Conservation (phyloP, 345 rosid genomes). For the Ceriops tagal region DNA sequence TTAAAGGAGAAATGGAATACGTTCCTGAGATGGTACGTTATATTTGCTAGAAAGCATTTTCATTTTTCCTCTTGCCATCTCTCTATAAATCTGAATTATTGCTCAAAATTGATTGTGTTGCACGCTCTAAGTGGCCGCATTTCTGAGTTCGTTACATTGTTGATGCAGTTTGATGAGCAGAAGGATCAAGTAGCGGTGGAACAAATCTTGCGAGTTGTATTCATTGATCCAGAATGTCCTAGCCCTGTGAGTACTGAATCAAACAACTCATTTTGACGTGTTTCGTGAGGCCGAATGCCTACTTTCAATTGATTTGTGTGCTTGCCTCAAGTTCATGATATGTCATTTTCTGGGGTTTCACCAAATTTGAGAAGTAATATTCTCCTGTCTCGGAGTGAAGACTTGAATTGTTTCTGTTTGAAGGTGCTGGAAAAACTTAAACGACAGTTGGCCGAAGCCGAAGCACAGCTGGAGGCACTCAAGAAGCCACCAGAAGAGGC, state of each 20-base stretch:
- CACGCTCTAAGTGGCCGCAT: neutral
- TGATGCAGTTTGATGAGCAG: constrained; percentile 84
- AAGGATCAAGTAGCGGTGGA: constrained; percentile 78
- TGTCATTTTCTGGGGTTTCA: too few relatives aligned
- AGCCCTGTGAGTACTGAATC: constrained; percentile 54
- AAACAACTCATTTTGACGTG: too few relatives aligned
- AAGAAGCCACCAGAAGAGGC: constrained; percentile 31
- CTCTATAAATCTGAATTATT: neutral
- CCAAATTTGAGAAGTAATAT: too few relatives aligned
- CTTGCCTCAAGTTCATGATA: too few relatives aligned
- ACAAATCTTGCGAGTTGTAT: constrained; percentile 77
- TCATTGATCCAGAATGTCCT: constrained; percentile 73
- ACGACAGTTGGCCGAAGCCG: constrained; percentile 31
- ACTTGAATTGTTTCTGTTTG: neutral
- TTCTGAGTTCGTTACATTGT: neutral
- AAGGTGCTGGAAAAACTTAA: constrained; percentile 32
- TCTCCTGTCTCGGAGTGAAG: too few relatives aligned
- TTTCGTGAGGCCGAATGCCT: too few relatives aligned
- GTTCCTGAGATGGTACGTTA: constrained; percentile 31
- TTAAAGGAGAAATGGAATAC: constrained; percentile 30
- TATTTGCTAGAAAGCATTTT: neutral
- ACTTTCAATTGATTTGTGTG: too few relatives aligned
- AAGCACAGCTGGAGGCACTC: constrained; percentile 28
- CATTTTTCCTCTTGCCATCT: neutral
- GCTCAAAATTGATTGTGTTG: neutral